These are phyloP conservation scores for Paramicrosporidium saccamoebae DNA, from an alignment of 371 early-diverging fungal genomes.

Conservation along the genomic window DNA sequence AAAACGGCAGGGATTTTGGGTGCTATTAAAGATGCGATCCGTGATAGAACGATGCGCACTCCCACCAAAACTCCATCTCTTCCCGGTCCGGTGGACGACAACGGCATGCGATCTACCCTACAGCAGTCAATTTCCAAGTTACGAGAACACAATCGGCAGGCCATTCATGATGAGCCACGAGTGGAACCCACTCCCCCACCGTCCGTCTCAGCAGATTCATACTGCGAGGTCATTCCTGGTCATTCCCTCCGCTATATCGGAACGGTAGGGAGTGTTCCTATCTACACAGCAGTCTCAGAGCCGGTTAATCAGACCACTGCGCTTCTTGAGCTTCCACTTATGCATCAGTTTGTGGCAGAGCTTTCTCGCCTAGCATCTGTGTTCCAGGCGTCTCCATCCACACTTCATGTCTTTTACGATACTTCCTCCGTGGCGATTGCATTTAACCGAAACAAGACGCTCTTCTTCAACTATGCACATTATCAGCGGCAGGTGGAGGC, in stretches of 20 bases:
- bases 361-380: conserved; percentile 16
- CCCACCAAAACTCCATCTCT: too few relatives aligned
- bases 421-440: conserved; percentile 26
- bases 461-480: conserved; percentile 30
- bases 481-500: not conserved
- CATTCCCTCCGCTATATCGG: conserved; percentile 14
- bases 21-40: too few relatives aligned
- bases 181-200: too few relatives aligned
- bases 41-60: too few relatives aligned
- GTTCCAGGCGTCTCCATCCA: conserved; percentile 14
- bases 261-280: conserved; percentile 16
- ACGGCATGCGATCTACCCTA: too few relatives aligned
- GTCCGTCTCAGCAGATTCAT: conserved; percentile 7
- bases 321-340: too few relatives aligned
- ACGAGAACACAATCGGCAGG: too few relatives aligned
- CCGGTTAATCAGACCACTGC: too few relatives aligned
- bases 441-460: conserved; percentile 30
- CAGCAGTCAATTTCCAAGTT: too few relatives aligned
- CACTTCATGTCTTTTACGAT: conserved; percentile 42
- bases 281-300: conserved; percentile 9
- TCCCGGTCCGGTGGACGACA: too few relatives aligned
- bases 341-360: conserved; percentile 14
- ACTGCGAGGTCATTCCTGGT: conserved; percentile 15
- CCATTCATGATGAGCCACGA: too few relatives aligned
- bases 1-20: too few relatives aligned